Percentiles rank a stretch among this genome's conserved stretches.
Evolutionary conservation across 805 yeast genomes (phyloP).

Genomic region (Wickerhamiella kazuoi): DNA sequence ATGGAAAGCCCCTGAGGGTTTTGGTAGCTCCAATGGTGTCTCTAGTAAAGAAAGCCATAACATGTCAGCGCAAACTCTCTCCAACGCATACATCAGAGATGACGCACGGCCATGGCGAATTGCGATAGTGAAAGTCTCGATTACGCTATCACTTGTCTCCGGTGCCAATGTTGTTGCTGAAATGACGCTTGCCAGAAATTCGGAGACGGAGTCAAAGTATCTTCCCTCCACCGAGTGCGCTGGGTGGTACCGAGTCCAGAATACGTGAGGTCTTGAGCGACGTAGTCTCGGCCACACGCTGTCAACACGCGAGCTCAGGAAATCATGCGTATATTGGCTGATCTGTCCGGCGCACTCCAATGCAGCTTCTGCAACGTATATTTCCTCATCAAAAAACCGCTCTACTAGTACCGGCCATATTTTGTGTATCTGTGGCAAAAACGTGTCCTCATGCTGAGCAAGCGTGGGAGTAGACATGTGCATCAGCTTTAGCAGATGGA

Average conservation of each 20-base stretch:
- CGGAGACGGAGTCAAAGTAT: not conserved
- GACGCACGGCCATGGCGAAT: not conserved
- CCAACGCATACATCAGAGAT: not conserved
- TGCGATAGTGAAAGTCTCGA: not conserved
- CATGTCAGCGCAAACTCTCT: not conserved
- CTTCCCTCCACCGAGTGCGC: not conserved
- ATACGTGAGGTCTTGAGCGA: not conserved
- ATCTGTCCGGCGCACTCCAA: slow-evolving; percentile 17
- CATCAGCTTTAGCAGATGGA: slow-evolving; percentile 38
- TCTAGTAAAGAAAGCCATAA: not conserved
- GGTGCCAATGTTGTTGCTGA: not conserved
- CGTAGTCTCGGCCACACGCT: slow-evolving; percentile 8
- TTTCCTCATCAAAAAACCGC: slow-evolving; percentile 19
- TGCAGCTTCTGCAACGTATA: slow-evolving; percentile 18
- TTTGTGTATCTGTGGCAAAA: slow-evolving; percentile 35
- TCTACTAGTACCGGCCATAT: slow-evolving; percentile 32
- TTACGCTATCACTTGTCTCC: not conserved
- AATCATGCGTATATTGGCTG: slow-evolving; percentile 18
- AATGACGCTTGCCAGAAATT: not conserved
- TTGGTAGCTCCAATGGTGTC: not conserved
- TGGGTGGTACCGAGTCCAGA: not conserved
- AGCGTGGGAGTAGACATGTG: slow-evolving; percentile 32
- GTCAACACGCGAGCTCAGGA: slow-evolving; percentile 21
- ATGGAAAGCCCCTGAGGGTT: not conserved
- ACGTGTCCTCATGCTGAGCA: slow-evolving; percentile 29